phyloP scores from a whole-genome alignment of 306 rosid genomes.

The Begonia loranthoides region DNA sequence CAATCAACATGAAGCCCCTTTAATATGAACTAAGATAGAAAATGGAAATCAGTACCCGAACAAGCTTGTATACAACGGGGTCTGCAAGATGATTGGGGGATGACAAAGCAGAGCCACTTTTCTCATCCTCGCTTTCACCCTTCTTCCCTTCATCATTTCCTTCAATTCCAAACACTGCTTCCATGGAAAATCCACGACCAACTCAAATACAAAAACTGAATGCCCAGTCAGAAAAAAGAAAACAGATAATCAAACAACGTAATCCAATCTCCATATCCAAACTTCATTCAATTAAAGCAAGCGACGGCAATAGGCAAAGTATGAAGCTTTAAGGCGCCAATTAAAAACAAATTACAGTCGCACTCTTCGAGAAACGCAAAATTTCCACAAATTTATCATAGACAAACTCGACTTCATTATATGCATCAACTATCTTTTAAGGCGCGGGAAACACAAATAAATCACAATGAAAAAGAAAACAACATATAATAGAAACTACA shows the following conservation, averaged over 20 bases:
- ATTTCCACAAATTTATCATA: not conserved
- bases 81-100: conserved; percentile 52
- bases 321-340: no score
- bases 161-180: conserved; percentile 66
- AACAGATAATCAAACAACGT: conserved; percentile 10
- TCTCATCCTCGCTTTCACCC: conserved; percentile 46
- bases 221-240: conserved; percentile 16
- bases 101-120: conserved; percentile 44
- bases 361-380: conserved; percentile 5
- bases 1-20: no score
- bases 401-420: no score
- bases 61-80: conserved; percentile 95
- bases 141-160: conserved; percentile 55
- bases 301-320: no score
- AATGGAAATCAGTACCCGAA: no score
- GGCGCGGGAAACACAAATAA: no score
- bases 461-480: no score
- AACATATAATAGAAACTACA: conserved; percentile 9
- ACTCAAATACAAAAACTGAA: conserved; percentile 71
- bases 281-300: no score
- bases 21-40: no score
- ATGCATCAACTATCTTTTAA: no score
- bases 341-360: no score
- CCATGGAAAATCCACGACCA: conserved; percentile 93
- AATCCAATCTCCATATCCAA: not conserved